Evolutionary conservation across 2,329 filamentous ascomycete genomes (phyloP).

Genomic region (Monosporascus sp.): DNA sequence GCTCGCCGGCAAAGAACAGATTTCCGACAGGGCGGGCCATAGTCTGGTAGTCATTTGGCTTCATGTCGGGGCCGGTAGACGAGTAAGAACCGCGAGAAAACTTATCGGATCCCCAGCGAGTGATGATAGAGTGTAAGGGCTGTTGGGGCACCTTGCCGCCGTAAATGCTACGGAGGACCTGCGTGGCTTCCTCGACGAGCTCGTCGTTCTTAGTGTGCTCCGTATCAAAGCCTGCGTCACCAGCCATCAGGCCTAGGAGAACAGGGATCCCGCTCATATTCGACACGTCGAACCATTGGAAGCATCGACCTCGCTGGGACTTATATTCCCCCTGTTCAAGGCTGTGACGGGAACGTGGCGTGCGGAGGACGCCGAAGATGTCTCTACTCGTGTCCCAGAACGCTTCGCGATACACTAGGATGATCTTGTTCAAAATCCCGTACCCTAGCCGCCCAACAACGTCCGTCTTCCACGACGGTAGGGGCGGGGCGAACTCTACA

Average conservation of each 20-base stretch:
- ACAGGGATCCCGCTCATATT: conserved; percentile 84
- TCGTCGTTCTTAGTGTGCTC: conserved; percentile 70
- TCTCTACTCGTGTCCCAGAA: conserved; percentile 91
- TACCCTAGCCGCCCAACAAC: conserved; percentile 83
- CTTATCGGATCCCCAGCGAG: conserved; percentile 83
- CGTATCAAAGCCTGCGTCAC: conserved; percentile 84
- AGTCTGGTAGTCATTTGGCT: conserved; percentile 81
- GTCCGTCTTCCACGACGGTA: conserved; percentile 81
- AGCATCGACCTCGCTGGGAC: conserved; percentile 79
- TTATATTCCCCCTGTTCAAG: conserved; percentile 75
- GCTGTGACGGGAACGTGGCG: conserved; percentile 63
- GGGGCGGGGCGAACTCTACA: conserved; percentile 79
- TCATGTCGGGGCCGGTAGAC: conserved; percentile 78
- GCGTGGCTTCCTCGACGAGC: conserved; percentile 75
- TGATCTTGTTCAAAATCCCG: conserved; percentile 90
- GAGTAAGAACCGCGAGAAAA: conserved; percentile 96
- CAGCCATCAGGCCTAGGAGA: conserved; percentile 89
- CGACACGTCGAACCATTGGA: conserved; percentile 95
- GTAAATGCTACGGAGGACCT: conserved; percentile 73
- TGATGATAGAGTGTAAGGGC: conserved; percentile 82
- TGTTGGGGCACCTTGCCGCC: conserved; percentile 61
- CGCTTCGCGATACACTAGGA: conserved; percentile 78
- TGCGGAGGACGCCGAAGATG: conserved; percentile 87
- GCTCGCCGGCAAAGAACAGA: conserved; percentile 91
- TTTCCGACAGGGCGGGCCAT: conserved; percentile 85